A percentile compares a stretch with the other conserved stretches of the same genome.
These are phyloP conservation scores for Candida albicans DNA, from an alignment of 1,139 yeast genomes.

Conservation along the genomic window DNA sequence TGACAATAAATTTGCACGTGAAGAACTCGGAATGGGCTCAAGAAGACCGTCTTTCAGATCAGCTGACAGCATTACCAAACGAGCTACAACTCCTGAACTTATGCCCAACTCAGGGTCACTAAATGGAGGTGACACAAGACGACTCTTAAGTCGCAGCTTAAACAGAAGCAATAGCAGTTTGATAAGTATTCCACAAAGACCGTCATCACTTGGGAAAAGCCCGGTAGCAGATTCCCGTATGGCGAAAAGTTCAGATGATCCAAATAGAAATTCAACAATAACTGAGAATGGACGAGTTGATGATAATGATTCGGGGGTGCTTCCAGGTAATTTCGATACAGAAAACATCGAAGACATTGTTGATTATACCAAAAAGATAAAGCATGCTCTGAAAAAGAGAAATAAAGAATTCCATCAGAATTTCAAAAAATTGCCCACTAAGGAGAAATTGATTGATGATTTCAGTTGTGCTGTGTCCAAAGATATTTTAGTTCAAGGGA, in stretches of 20 bases:
- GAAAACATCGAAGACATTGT: constrained; percentile 18
- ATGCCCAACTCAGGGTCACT: constrained; percentile 19
- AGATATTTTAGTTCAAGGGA: constrained; percentile 73
- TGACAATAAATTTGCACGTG: constrained; percentile 31
- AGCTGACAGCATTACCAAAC: constrained; percentile 19
- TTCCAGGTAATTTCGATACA: constrained; percentile 12
- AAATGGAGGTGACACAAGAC: constrained; percentile 11
- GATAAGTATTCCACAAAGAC: constrained; percentile 3
- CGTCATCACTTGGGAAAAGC: constrained; percentile 7
- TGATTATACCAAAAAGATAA: constrained; percentile 25
- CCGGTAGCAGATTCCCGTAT: constrained; percentile 7
- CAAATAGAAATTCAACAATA: constrained; percentile 1
- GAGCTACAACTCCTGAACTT: constrained; percentile 22
- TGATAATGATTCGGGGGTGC: constrained; percentile 7
- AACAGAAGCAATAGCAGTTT: constrained; percentile 4
- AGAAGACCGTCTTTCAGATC: constrained; percentile 10
- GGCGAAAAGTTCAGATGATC: constrained; percentile 2
- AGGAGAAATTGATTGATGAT: constrained; percentile 61
- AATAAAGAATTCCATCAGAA: constrained; percentile 63
- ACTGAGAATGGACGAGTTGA: constrained; percentile 2
- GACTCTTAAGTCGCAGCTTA: constrained; percentile 24
- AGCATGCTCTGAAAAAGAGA: constrained; percentile 42
- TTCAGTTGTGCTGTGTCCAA: constrained; percentile 70
- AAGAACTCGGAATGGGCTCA: constrained; percentile 1
- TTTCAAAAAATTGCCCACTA: constrained; percentile 54